Evolutionary conservation across 139 green algal species (phyloP).

Genomic region (Eudorina sp.): DNA sequence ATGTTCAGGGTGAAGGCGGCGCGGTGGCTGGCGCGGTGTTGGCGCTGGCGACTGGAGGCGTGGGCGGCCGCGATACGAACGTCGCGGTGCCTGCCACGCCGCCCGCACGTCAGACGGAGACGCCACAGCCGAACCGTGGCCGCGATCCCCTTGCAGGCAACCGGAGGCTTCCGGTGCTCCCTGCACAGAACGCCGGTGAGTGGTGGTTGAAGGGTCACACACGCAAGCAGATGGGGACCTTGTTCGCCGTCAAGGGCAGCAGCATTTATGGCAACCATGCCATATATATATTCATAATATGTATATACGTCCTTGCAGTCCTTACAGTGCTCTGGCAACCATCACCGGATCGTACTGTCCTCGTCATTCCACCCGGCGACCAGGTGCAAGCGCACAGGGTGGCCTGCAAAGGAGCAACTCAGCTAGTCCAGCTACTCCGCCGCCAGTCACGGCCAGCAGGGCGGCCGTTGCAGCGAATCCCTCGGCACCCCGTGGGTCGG

Average conservation of each 20-base stretch:
- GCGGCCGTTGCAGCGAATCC: not conserved
- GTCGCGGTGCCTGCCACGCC: conserved; percentile 47
- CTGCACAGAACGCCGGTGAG: not conserved
- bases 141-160: conserved; percentile 49
- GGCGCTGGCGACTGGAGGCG: conserved; percentile 43
- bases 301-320: too few species aligned
- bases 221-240: too few species aligned
- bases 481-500: not conserved
- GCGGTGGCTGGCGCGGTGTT: conserved; percentile 76
- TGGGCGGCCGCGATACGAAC: conserved; percentile 31
- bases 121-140: conserved; percentile 55
- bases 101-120: conserved; percentile 58
- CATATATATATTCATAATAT: too few species aligned
- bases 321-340: too few species aligned
- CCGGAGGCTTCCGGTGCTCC: conserved; percentile 12
- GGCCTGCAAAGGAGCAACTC: not conserved
- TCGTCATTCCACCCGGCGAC: too few species aligned
- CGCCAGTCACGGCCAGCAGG: conserved; percentile 4
- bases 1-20: conserved; percentile 75
- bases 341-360: too few species aligned
- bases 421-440: not conserved
- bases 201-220: too few species aligned
- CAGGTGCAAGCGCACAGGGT: not conserved
- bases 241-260: too few species aligned
- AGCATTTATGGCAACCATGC: too few species aligned